Percentiles rank a stretch among this genome's conserved stretches.
Evolutionary conservation across 176 grass and related monocot genomes (phyloP).

Genomic region (Cenchrus purpureus): DNA sequence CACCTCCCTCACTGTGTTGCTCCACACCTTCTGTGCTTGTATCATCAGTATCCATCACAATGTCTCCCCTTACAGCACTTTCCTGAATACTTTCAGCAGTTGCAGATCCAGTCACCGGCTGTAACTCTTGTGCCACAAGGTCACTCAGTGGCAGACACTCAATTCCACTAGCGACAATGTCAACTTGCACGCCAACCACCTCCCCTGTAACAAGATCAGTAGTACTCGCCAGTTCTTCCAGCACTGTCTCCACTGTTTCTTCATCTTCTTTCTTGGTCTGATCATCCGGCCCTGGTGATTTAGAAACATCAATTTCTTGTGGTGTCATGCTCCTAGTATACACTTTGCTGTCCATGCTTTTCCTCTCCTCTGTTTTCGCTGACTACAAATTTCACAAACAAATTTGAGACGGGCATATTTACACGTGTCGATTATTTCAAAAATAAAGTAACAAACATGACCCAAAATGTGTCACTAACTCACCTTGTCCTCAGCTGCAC

Average conservation of each 20-base stretch:
- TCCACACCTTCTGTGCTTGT: neutral
- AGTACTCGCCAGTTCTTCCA: neutral
- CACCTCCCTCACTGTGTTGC: neutral
- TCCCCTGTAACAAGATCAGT: neutral
- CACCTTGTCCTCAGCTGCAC: constrained; percentile 14
- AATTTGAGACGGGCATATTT: neutral
- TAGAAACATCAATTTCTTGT: neutral
- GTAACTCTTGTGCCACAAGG: constrained; percentile 10
- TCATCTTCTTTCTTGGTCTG: neutral
- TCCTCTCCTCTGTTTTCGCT: neutral
- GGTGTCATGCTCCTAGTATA: neutral
- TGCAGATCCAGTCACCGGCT: neutral
- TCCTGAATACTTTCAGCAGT: neutral
- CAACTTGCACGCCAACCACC: neutral
- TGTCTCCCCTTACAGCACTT: constrained; percentile 4
- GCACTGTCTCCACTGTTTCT: neutral
- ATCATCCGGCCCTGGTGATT: neutral
- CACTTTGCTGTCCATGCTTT: neutral
- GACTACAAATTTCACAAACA: constrained; percentile 10
- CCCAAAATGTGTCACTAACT: neutral
- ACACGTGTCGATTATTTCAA: neutral
- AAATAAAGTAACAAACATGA: too few relatives aligned
- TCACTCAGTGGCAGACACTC: neutral
- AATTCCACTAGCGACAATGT: constrained; percentile 6
- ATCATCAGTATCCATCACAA: neutral